Evolutionary conservation across 2,329 filamentous ascomycete genomes (phyloP), one percentile per base, ranked within the genome.

Genomic region (Alternaria arbusti): DNA sequence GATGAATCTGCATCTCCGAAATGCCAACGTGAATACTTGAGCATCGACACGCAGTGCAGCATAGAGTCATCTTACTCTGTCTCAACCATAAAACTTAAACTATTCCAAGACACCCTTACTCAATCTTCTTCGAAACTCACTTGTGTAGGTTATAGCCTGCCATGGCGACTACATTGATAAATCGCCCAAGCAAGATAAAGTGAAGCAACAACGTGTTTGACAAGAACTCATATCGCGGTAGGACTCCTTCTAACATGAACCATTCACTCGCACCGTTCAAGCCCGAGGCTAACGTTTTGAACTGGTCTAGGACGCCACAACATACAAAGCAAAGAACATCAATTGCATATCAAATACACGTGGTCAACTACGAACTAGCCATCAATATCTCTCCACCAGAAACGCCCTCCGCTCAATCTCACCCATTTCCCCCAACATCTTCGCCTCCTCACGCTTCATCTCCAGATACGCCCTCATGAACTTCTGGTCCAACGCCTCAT

Each of bases 351-450:
- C 32, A 9, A 5, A 36, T 10, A 36, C 15, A n/a, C 8, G 1
- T 36, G 15, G 32, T 36, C 32, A 36, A n/a, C 13, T 23, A 32
- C 13, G 5, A 36, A 13, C 1, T 6, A 13, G 49, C 20, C 20
- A n/a, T 52, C 20, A 91, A 72, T 92, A 93, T 66, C 90, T 81
- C 73, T 91, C 88, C 65, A 91, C 84, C 59, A 92, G 78, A 87
- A 89, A 93, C 13, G 81, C 76, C 67, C 84, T 83, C 54, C 84
- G 83, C 63, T 85, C 79, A 3, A 80, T 76, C 5, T 81, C 79
- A 0, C 68, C 70, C 85, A 92, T 87, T 2, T 74, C 72, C 10
- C 75, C 78, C 61, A 89, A 70, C 70, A 88, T 79, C 20, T 79
- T 79, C 66, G 84, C 75, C 80, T 93, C 90, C 2, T 80, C 84